phyloP scores from a whole-genome alignment of 805 yeast species.

The Pichia paraexigua region DNA sequence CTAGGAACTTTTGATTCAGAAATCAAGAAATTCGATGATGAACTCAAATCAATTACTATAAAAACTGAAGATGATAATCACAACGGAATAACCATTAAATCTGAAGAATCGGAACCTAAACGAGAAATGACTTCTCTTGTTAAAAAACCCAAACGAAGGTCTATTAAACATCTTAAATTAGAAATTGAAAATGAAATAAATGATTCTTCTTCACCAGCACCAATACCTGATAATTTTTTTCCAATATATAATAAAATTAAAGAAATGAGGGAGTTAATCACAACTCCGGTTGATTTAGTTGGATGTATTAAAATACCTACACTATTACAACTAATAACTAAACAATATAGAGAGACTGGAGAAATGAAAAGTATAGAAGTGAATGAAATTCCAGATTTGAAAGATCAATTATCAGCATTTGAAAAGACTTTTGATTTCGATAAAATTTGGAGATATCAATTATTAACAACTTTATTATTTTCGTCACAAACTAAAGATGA shows the following conservation, averaged over 20 bases:
- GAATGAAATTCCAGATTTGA: constrained; percentile 2
- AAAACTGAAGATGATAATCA: background rate
- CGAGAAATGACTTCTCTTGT: background rate
- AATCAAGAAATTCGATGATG: constrained; percentile 5
- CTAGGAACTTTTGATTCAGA: constrained; percentile 6
- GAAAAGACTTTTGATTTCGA: constrained; percentile 22
- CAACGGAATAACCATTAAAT: background rate
- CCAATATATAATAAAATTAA: constrained; percentile 53
- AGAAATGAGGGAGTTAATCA: constrained; percentile 53
- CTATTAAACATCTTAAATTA: constrained; percentile 6
- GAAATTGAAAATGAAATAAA: constrained; percentile 1
- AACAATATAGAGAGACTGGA: constrained; percentile 5
- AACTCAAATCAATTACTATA: background rate
- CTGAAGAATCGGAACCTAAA: background rate
- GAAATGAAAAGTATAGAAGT: constrained; percentile 1
- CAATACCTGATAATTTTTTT: constrained; percentile 35
- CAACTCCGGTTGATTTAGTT: constrained; percentile 83
- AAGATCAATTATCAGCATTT: background rate
- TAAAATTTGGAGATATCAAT: constrained; percentile 53
- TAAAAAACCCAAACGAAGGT: background rate
- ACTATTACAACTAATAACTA: constrained; percentile 30
- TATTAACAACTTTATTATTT: constrained; percentile 73
- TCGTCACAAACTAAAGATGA: constrained; percentile 93
- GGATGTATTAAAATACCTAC: constrained; percentile 67
- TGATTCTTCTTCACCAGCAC: background rate